phyloP scores from a whole-genome alignment of 2,329 filamentous ascomycete species.

The Pezicula rhizophila region DNA sequence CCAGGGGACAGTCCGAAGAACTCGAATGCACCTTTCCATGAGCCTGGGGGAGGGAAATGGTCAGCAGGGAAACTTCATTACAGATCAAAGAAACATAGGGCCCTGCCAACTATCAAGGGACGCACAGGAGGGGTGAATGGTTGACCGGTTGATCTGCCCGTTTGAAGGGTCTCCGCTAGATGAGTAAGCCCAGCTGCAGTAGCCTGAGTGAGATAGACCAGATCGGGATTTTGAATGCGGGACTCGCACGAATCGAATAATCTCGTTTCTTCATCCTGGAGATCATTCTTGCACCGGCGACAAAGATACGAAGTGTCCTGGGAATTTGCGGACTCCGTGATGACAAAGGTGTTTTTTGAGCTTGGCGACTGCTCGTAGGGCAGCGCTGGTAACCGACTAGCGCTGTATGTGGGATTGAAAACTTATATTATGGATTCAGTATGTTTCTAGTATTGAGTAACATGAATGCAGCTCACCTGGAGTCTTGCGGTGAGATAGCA shows the following conservation, averaged over 20 bases:
- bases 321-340: conserved; percentile 1
- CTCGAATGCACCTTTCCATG: neutral
- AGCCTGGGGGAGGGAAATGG: neutral
- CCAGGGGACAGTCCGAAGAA: conserved; percentile 17
- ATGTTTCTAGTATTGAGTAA: neutral
- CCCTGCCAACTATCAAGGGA: conserved; percentile 9
- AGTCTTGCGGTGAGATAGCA: conserved; percentile 13
- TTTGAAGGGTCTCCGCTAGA: conserved; percentile 22
- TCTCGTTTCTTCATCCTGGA: conserved; percentile 12
- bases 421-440: neutral
- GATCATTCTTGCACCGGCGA: conserved; percentile 17
- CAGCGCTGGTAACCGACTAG: neutral
- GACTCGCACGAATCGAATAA: conserved; percentile 14
- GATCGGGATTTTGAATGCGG: conserved; percentile 18
- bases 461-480: no score
- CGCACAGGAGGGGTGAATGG: conserved; percentile 21
- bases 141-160: conserved; percentile 19
- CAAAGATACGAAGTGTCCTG: conserved; percentile 16
- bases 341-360: neutral
- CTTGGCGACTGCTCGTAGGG: neutral
- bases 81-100: conserved; percentile 1
- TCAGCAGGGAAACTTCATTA: conserved; percentile 11
- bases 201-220: conserved; percentile 16
- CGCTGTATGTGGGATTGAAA: neutral
- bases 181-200: conserved; percentile 23